Base-by-base conservation (phyloP, 2,329 filamentous ascomycete genomes). In the Alternaria viburni region DNA sequence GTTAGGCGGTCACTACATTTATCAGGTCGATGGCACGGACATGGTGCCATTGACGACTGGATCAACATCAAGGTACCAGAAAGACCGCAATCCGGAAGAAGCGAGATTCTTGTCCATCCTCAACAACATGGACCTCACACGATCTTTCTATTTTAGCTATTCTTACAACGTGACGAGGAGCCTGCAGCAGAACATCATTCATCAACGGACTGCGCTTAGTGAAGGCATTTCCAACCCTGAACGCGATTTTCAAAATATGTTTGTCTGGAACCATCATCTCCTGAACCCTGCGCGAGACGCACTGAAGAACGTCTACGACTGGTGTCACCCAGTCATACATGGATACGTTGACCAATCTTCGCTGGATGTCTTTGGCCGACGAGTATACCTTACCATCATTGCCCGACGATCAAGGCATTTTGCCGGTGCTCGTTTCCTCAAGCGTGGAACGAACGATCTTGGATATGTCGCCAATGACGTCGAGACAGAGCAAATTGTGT, bases 391-490 rank as follows among this genome's bases (percentile, higher is more conserved):
- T 51, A 96, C 95, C 0, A 90, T 99, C 55, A 97, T 99, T 73
- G 96, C 96, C 4, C 87, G 96, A 59, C 89, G 96, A 30, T 99
- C 96, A 15, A 88, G 96, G 9, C 93, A 93, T 79, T 99, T 98
- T 79, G 96, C 96, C 3, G 96, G 96, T 26, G 96, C 96, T 41
- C 87, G 96, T 4, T 99, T 97, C 70, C 82, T 99, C 57, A 99
- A 99, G 80, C 90, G 96, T 61, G 96, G 96, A 30, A 92, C 93
- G 51, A 99, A 99, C 74, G 96, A 99, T 78, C 79, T 94, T 77
- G 95, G 96, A 13, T 97, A 97, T 77, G 96, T 99, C 58, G 96
- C 96, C 56, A 99, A 99, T 76, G 96, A 99, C 80, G 96, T 99
- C 23, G 96, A 99, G 81, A 98, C 96, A 1, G 96, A 99, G 80